phyloP scores from a whole-genome alignment of 208 protist genomes.

The Crithidia acanthocephali region DNA sequence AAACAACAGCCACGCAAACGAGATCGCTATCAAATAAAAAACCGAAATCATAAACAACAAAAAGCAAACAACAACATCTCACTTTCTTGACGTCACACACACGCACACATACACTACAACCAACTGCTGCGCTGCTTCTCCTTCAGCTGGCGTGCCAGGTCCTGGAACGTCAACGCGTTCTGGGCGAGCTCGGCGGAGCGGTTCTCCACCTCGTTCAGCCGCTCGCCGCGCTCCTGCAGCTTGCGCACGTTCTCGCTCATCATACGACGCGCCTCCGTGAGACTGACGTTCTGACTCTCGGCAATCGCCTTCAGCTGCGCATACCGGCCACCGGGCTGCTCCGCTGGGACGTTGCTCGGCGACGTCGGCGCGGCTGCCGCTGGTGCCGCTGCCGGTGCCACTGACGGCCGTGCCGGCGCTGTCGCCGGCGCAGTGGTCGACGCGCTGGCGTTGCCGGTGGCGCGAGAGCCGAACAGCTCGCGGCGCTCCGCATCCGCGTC shows the following conservation, averaged over 20 bases:
- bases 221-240: slow-evolving; percentile 75
- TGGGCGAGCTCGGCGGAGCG: slow-evolving; percentile 72
- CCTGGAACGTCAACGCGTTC: slow-evolving; percentile 74
- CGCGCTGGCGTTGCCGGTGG: neutral
- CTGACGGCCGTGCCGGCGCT: neutral
- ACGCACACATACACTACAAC: slow-evolving; percentile 36
- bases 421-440: slow-evolving; percentile 7
- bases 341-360: neutral
- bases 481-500: slow-evolving; percentile 34
- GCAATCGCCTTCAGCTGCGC: slow-evolving; percentile 81
- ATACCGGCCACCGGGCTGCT: slow-evolving; percentile 55
- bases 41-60: too few relatives aligned
- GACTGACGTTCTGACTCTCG: slow-evolving; percentile 74
- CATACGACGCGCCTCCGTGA: slow-evolving; percentile 81
- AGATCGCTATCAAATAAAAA: too few relatives aligned
- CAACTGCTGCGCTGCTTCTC: slow-evolving; percentile 82
- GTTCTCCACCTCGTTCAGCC: slow-evolving; percentile 60
- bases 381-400: neutral
- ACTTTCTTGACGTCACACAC: neutral
- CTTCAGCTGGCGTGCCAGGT: slow-evolving; percentile 70
- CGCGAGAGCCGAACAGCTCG: slow-evolving; percentile 30
- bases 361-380: neutral
- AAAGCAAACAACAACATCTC: neutral
- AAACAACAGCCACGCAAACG: too few relatives aligned
- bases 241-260: slow-evolving; percentile 82